Evolutionary conservation across 1,139 yeast species (phyloP), one percentile per base, ranked within the genome.

Genomic region (Geotrichum cucujoidarum): DNA sequence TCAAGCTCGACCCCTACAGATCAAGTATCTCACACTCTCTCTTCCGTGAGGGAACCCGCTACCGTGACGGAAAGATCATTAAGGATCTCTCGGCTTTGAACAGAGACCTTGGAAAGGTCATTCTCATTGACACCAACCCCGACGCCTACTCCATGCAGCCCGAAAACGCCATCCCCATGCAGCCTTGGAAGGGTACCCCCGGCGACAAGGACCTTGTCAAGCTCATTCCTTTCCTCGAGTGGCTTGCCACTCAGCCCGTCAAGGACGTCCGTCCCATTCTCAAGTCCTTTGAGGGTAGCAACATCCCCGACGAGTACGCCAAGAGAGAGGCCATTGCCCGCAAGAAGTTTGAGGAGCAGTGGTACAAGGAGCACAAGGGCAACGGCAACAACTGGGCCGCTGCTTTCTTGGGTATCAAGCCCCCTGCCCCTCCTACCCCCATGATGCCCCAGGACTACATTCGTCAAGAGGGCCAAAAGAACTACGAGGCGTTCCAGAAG

Each of bases 381-480:
- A 60, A 65, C 41, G 51, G 57, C 30, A 70, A 76, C 68, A 60
- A 78, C 74, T 66, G 81, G 76, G 72, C 78, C 59, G 77, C 84
- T 44, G 69, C 73, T 43, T 64, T 84, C 56, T 69, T 86, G 54
- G 95, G 95, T 43, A 76, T 84, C 48, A 68, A 75, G 45, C 68
- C 75, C 39, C 69, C 73, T 47, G 67, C 72, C 39, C 74, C 73
- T 52, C 73, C 71, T 51, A 80, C 78, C 57, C 83, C 84, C 51
- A 86, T 87, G 70, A 86, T 89, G 84, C 96, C 96, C 38, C 77
- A 89, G 63, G 98, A 92, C 68, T 69, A 81, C 51, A 83, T 89
- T 57, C 84, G 97, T 64, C 95, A 89, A 65, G 94, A 87, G 64
- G 97, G 96, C 58, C 95, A 88, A 67, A 79, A 79, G 72, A 90